These are phyloP conservation scores for Cucurbita ficifolia DNA, from an alignment of 306 rosid genomes.

Conservation along the genomic window DNA sequence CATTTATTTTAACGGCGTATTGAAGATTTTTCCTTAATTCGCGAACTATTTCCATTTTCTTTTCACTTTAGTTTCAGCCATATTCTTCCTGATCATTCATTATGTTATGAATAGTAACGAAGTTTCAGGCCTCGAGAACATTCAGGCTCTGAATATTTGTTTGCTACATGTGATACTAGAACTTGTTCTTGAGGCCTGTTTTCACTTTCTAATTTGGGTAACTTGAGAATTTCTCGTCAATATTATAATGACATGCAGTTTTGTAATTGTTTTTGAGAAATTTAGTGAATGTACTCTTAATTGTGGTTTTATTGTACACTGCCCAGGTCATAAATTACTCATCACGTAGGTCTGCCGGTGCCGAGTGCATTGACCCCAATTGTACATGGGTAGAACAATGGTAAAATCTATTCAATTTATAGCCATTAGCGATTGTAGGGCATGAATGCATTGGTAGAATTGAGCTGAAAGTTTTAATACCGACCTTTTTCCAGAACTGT, in stretches of 20 bases:
- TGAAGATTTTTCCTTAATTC: not conserved
- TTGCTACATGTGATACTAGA: not conserved
- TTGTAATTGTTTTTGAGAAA: not conserved
- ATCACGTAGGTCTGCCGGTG: conserved; percentile 87
- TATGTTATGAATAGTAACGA: not conserved
- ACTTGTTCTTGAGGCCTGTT: not conserved
- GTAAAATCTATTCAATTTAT: conserved; percentile 23
- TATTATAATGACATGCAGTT: not conserved
- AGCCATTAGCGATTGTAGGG: not conserved
- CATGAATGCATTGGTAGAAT: not conserved
- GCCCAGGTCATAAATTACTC: conserved; percentile 75
- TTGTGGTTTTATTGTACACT: conserved; percentile 12
- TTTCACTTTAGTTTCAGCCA: not conserved
- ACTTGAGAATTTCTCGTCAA: not conserved
- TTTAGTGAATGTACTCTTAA: not conserved
- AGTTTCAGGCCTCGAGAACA: too few relatives aligned
- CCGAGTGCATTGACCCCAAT: conserved; percentile 81
- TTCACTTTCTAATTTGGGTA: not conserved
- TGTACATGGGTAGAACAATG: conserved; percentile 99
- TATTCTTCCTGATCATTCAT: not conserved
- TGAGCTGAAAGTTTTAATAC: not conserved
- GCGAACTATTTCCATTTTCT: not conserved
- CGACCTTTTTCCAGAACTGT: not conserved
- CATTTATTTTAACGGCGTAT: not conserved
- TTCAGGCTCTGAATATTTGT: not conserved